Base-by-base conservation (phyloP, 1,139 yeast genomes). In the Wickerhamomyces sp. region DNA sequence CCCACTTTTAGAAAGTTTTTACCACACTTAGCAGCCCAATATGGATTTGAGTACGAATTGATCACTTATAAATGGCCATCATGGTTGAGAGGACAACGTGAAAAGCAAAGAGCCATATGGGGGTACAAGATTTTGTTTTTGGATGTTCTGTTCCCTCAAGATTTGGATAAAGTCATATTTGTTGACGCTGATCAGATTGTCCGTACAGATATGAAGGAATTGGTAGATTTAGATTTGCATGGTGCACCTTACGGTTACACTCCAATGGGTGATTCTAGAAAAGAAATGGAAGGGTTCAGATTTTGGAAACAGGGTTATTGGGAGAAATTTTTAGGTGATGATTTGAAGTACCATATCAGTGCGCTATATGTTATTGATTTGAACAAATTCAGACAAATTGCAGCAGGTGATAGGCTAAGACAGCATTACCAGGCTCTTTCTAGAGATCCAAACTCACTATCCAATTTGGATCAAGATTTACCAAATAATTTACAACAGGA, bases 251-350 rank as follows among this genome's bases (percentile, higher is more conserved):
- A 87, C 56, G 96, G 90, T 0, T 86, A 81, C 55, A 76, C 89
- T 0, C 95, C 95, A 15, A 86, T 87, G 95, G 78, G 96, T 50
- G 95, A 87, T 40, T 80, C 90, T 1, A 68, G 92, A 37, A 61
- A 65, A 24, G 95, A 85, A 49, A 85, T 83, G 81, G 90, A 83
- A 52, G 96, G 94, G 0, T 84, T 73, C 58, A 67, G 95, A 41
- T 92, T 92, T 64, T 92, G 98, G 98, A 83, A 88, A 54, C 76
- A 78, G 47, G 97, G 97, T 0, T 92, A 88, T 59, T 92, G 98
- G 98, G 65, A 76, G 41, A 70, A 70, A 5, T 74, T 76, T 22
- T 64, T 90, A 32, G 72, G 74, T 27, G 79, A 76, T 22, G 61
- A 64, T 1, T 63, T 67, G 31, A 73, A 73, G 45, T 92, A 92